Evolutionary conservation across 164 flowering plant genomes (phyloP).

Genomic region (Umbilicus rupestris): DNA sequence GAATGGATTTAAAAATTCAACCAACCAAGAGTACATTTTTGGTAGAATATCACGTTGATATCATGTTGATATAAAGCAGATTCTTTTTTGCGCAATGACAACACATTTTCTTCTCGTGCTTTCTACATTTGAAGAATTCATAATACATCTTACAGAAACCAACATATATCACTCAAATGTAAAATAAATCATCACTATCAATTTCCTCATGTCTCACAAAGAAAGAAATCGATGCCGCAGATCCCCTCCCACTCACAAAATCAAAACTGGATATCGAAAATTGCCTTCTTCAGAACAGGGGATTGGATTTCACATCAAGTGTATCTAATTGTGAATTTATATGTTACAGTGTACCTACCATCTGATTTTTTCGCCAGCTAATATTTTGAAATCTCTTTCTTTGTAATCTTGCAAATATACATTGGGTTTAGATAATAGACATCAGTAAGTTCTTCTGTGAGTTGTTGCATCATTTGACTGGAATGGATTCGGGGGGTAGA

Average conservation of each 20-base stretch:
- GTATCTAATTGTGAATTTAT: not conserved
- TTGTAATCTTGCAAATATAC: not conserved
- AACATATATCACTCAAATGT: not conserved
- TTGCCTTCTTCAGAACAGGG: not conserved
- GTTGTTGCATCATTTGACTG: not conserved
- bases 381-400: not conserved
- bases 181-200: not conserved
- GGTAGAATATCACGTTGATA: slow-evolving; percentile 1
- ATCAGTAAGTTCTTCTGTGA: not conserved
- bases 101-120: not conserved
- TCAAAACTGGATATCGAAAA: not conserved
- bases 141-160: not conserved
- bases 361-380: not conserved
- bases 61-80: not conserved
- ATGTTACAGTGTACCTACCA: slow-evolving; percentile 2
- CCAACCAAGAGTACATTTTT: not conserved
- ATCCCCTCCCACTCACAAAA: not conserved
- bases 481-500: not conserved
- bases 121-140: not conserved
- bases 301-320: not conserved
- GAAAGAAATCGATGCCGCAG: not conserved
- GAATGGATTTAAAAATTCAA: not conserved
- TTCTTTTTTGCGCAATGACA: not conserved
- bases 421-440: not conserved
- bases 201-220: not conserved